These are phyloP conservation scores for Lasiosphaeria hispida DNA, from an alignment of 495 filamentous ascomycete genomes.

Conservation along the genomic window DNA sequence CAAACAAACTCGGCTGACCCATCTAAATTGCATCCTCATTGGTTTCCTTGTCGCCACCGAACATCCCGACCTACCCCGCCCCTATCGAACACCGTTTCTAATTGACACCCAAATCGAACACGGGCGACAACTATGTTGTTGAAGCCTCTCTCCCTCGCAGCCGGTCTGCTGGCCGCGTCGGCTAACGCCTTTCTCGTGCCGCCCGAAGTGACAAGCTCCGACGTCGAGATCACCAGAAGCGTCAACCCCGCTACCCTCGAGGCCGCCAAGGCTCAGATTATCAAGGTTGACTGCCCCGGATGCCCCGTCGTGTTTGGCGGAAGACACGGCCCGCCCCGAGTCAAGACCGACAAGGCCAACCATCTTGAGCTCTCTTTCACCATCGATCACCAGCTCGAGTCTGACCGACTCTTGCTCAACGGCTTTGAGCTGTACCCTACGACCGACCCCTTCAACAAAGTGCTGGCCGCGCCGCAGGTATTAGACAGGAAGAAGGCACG, in stretches of 20 bases:
- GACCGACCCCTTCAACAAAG: conserved; percentile 27
- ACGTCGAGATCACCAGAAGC: conserved; percentile 17
- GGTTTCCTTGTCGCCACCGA: no score
- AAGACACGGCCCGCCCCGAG: conserved; percentile 20
- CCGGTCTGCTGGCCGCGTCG: conserved; percentile 23
- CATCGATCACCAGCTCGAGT: conserved; percentile 30
- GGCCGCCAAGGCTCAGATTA: conserved; percentile 16
- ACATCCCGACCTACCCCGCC: no score
- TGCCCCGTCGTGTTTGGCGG: conserved; percentile 35
- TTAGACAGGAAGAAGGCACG: conserved; percentile 13
- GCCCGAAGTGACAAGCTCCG: conserved; percentile 21
- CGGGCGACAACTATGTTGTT: conserved; percentile 24
- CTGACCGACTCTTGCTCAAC: conserved; percentile 42
- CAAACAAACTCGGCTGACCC: no score
- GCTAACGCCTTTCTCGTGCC: conserved; percentile 30
- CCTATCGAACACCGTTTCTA: neutral
- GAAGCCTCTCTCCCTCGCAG: conserved; percentile 27
- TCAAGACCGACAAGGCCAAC: conserved; percentile 31
- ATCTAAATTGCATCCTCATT: no score
- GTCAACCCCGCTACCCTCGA: conserved; percentile 9
- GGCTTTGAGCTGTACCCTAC: conserved; percentile 45
- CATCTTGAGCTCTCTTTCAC: conserved; percentile 42
- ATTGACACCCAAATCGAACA: neutral
- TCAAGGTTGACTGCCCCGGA: conserved; percentile 44
- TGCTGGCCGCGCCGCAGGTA: conserved; percentile 31